Conservation (phyloP, 176 grass and related monocot genomes). For the Musa troglodytarum region DNA sequence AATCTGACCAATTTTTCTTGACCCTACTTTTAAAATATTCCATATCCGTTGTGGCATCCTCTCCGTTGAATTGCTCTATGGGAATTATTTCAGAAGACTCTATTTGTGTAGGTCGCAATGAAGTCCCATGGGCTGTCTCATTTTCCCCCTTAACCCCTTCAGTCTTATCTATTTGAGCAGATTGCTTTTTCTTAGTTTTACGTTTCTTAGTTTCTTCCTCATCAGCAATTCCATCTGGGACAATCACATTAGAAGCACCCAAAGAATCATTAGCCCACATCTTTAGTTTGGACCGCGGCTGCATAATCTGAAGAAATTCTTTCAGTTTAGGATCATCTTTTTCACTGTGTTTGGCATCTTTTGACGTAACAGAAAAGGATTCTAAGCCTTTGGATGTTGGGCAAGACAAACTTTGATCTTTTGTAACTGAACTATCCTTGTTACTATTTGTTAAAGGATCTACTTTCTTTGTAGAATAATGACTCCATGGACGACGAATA, state of each 20-base stretch:
- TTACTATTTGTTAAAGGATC: slow-evolving; percentile 16
- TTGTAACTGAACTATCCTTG: slow-evolving; percentile 29
- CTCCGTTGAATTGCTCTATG: slow-evolving; percentile 21
- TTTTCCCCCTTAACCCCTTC: slow-evolving; percentile 9
- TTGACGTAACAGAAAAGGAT: slow-evolving; percentile 13
- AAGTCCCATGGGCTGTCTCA: slow-evolving; percentile 15
- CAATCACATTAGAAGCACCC: slow-evolving; percentile 23
- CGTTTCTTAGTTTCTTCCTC: slow-evolving; percentile 23
- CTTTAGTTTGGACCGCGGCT: slow-evolving; percentile 71
- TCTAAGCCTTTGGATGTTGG: slow-evolving; percentile 39
- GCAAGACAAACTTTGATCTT: not conserved
- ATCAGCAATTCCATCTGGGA: slow-evolving; percentile 28
- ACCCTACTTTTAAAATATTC: slow-evolving; percentile 93
- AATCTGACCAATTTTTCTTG: slow-evolving; percentile 94
- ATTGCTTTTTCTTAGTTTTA: slow-evolving; percentile 4
- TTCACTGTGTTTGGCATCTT: slow-evolving; percentile 29
- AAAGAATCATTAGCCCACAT: slow-evolving; percentile 83
- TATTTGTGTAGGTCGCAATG: not conserved
- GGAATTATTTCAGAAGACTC: slow-evolving; percentile 19
- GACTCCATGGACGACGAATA: slow-evolving; percentile 75
- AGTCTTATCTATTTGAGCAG: slow-evolving; percentile 13
- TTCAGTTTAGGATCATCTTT: slow-evolving; percentile 52
- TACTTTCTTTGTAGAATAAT: slow-evolving; percentile 59
- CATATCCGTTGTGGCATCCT: slow-evolving; percentile 47
- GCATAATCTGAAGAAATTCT: slow-evolving; percentile 92